Percentiles rank a stretch among this genome's conserved stretches.
Evolutionary conservation across 1,139 yeast genomes (phyloP).

Genomic region (Geotrichum phurueaensis): DNA sequence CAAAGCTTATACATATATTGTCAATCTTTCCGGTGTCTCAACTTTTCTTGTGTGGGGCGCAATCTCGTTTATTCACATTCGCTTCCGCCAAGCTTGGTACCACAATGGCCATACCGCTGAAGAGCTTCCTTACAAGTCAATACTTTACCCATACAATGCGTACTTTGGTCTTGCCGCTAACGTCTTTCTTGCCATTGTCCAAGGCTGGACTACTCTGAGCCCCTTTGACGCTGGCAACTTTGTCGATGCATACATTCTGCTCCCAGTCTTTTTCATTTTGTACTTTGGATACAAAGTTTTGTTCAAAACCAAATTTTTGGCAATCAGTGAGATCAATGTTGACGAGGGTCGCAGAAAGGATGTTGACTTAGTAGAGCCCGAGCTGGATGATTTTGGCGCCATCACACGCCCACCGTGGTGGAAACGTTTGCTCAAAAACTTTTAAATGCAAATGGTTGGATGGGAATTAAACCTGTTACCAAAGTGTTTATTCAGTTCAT

Average conservation of each 20-base stretch:
- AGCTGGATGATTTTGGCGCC: background rate
- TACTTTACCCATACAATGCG: constrained; percentile 50
- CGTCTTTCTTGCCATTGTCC: constrained; percentile 52
- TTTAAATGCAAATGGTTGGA: background rate
- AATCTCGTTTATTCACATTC: constrained; percentile 45
- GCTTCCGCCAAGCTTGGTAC: constrained; percentile 49
- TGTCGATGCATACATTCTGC: constrained; percentile 58
- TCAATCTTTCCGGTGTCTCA: constrained; percentile 65
- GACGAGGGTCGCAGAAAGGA: constrained; percentile 36
- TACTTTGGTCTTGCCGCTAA: constrained; percentile 47
- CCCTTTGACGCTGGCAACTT: constrained; percentile 57
- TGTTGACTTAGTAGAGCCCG: constrained; percentile 21
- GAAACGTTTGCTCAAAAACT: background rate
- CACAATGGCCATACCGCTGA: constrained; percentile 43
- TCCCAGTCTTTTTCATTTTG: constrained; percentile 50
- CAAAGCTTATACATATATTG: constrained; percentile 77
- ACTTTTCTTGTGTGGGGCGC: constrained; percentile 49
- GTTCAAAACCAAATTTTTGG: constrained; percentile 42
- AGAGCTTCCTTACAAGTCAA: constrained; percentile 50
- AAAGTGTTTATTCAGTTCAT: too few relatives aligned
- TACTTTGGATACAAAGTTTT: constrained; percentile 40
- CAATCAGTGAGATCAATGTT: constrained; percentile 43
- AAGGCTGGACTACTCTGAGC: constrained; percentile 60
- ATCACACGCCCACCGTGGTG: background rate
- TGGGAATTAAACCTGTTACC: background rate